Conservation (phyloP, 768 basidiomycete species). For the Kwoniella sp. region DNA sequence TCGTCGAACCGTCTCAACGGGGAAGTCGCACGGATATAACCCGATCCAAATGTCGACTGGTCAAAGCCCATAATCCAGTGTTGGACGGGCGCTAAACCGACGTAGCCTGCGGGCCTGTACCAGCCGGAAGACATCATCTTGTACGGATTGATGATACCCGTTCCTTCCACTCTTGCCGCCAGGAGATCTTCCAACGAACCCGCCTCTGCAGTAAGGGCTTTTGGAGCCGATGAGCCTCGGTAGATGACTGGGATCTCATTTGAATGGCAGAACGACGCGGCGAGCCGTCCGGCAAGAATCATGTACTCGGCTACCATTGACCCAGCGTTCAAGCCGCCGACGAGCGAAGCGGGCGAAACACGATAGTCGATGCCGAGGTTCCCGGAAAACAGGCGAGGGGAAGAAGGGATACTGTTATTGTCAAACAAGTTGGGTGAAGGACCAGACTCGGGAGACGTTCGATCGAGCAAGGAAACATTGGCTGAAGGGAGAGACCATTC, state of each 20-base stretch:
- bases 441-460: not conserved
- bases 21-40: slow-evolving; percentile 81
- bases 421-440: slow-evolving; percentile 29
- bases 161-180: slow-evolving; percentile 56
- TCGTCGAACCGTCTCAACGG: slow-evolving; percentile 85
- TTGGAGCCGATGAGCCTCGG: slow-evolving; percentile 58
- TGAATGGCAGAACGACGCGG: slow-evolving; percentile 71
- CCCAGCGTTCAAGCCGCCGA: not conserved
- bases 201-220: slow-evolving; percentile 37
- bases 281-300: slow-evolving; percentile 75
- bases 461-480: slow-evolving; percentile 5
- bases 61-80: slow-evolving; percentile 73
- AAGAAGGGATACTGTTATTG: not conserved
- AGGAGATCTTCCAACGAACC: slow-evolving; percentile 61
- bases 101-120: slow-evolving; percentile 15
- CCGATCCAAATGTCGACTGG: slow-evolving; percentile 63
- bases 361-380: slow-evolving; percentile 11
- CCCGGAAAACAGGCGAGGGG: slow-evolving; percentile 11
- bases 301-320: slow-evolving; percentile 74
- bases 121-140: slow-evolving; percentile 44
- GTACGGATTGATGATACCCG: slow-evolving; percentile 56
- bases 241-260: slow-evolving; percentile 68
- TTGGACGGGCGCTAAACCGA: slow-evolving; percentile 5
- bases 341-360: not conserved
- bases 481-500: slow-evolving; percentile 28